Base-by-base conservation (phyloP, 73 alveolate genomes). In the Halteria grandinella region DNA sequence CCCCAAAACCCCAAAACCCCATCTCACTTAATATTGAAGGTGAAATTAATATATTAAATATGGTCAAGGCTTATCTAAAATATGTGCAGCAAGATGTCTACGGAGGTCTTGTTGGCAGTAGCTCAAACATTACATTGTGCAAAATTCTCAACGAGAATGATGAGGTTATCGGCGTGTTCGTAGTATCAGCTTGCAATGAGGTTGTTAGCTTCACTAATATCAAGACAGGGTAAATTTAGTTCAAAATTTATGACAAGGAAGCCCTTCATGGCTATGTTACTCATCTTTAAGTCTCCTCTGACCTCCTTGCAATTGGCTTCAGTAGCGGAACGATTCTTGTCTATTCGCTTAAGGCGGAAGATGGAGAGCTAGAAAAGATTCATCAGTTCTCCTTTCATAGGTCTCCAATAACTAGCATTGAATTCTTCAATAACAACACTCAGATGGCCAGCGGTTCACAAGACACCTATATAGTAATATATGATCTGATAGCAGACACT, bases 401-500 rank as follows among this genome's bases (percentile, higher is more conserved):
- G 76, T 87, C 92, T 63, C 94, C 91, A 23, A 88, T 93, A 41
- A 60, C 95, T 0, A 64, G 92, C 29, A 66, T 93, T 12, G 60
- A 48, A 32, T 90, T 86, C 76, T 69, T 76, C 69, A 62, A 40
- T 14, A 82, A 86, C 50, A 89, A 82, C 52, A 59, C 92, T 20
- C 32, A 78, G 17, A 43, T 93, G 60, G 88, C 83, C 34, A 60
- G 91, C 49, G 98, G 98, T 11, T 58, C 91, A 11, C 66, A 64
- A 8, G 98, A 94, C 71, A 94, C 96, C 25, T 64, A 70, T 66
- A 77, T 94, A 41, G 79, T 91, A 27, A 74, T 94, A 14, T 79
- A 89, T 58, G 98, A 94, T 57, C 66, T 91, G 21, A 90, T 94
- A 8, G 93, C 94, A 33, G 95, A 93, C 58, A 44, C 75, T 28